These are phyloP conservation scores for Pestalotiopsis sp. DNA, from an alignment of 2,329 filamentous ascomycete species.

Conservation along the genomic window DNA sequence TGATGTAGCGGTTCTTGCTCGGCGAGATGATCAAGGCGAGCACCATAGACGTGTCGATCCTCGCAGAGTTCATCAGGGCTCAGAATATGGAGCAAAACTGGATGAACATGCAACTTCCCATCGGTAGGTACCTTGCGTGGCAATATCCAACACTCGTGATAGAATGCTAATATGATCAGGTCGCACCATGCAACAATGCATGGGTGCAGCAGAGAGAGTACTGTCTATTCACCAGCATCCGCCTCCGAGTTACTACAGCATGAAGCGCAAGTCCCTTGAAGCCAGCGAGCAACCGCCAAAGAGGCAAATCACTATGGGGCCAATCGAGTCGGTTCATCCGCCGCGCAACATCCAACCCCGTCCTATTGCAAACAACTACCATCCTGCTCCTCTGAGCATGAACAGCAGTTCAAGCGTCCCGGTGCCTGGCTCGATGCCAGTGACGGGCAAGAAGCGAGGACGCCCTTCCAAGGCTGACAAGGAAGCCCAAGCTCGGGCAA, in stretches of 20 bases:
- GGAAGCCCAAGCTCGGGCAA: conserved; percentile 35
- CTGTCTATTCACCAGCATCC: conserved; percentile 33
- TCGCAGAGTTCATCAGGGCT: conserved; percentile 49
- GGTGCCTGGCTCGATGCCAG: conserved; percentile 20
- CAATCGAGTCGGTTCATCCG: conserved; percentile 26
- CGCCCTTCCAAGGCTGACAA: conserved; percentile 48
- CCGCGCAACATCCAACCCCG: conserved; percentile 33
- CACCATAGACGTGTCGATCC: conserved; percentile 44
- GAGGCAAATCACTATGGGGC: conserved; percentile 31
- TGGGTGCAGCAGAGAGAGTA: conserved; percentile 41
- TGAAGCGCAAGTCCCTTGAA: conserved; percentile 40
- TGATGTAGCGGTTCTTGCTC: conserved; percentile 55
- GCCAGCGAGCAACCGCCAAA: conserved; percentile 34
- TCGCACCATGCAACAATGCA: conserved; percentile 49
- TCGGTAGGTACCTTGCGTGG: conserved; percentile 35
- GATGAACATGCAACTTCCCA: conserved; percentile 50
- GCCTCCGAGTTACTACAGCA: conserved; percentile 26
- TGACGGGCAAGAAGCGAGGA: conserved; percentile 43
- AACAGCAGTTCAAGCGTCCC: neutral
- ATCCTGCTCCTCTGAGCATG: conserved; percentile 16
- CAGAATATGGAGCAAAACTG: conserved; percentile 45
- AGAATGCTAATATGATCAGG: conserved; percentile 35
- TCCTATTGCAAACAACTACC: conserved; percentile 28
- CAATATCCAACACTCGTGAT: neutral
- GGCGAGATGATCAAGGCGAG: conserved; percentile 61